Evolutionary conservation across 2,329 filamentous ascomycete genomes (phyloP).

Genomic region (Cylindrodendrum hubeiense): DNA sequence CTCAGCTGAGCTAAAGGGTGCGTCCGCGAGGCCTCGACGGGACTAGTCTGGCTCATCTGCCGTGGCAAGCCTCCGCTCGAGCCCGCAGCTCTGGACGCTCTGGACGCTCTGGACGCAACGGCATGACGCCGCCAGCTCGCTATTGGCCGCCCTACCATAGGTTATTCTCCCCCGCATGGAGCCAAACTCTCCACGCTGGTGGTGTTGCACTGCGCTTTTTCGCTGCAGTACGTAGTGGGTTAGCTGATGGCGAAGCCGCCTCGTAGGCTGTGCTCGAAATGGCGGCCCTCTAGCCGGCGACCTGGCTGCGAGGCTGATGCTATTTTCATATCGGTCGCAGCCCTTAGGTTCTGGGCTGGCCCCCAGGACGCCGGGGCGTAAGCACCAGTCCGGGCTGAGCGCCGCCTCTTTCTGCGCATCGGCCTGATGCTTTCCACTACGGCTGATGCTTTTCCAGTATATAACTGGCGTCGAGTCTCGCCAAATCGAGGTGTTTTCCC

Average conservation of each 20-base stretch:
- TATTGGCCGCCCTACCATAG: slow-evolving; percentile 12
- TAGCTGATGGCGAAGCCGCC: slow-evolving; percentile 19
- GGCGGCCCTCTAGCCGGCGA: neutral
- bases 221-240: neutral
- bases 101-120: neutral
- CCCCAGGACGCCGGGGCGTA: neutral
- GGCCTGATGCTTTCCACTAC: neutral
- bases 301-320: neutral
- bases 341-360: neutral
- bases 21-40: neutral
- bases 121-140: neutral
- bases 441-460: slow-evolving; percentile 5
- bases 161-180: neutral
- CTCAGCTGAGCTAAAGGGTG: neutral
- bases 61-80: slow-evolving; percentile 7
- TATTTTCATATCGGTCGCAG: slow-evolving; percentile 22
- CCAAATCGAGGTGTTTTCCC: neutral
- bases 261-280: slow-evolving; percentile 15
- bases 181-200: too few relatives aligned
- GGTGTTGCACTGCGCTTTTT: neutral
- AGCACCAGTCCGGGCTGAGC: neutral
- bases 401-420: neutral
- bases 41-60: neutral
- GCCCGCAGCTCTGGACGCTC: neutral
- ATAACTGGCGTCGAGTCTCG: slow-evolving; percentile 2